Percentiles rank a stretch among this genome's conserved stretches.
Evolutionary conservation across 257 asterid genomes (phyloP).

Genomic region (Primulina huaijiensis): DNA sequence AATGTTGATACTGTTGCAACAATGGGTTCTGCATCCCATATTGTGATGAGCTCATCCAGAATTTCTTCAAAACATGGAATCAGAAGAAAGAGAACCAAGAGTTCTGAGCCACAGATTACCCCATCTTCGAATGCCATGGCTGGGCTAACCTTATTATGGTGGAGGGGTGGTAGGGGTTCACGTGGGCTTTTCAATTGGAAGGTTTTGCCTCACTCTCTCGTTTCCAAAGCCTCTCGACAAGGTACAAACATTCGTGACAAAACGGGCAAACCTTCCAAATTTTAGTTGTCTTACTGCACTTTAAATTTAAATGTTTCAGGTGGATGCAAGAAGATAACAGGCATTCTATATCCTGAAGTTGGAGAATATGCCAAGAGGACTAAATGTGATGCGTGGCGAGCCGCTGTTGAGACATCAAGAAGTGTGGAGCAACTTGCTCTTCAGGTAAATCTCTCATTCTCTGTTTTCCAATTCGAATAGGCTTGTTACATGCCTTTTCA

Average conservation of each 20-base stretch:
- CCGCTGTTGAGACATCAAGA: constrained; percentile 81
- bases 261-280: constrained; percentile 21
- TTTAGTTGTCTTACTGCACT: constrained; percentile 28
- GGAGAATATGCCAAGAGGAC: constrained; percentile 82
- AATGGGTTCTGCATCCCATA: constrained; percentile 76
- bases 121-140: constrained; percentile 56
- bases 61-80: constrained; percentile 56
- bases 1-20: constrained; percentile 72
- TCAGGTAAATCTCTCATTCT: constrained; percentile 51
- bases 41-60: constrained; percentile 51
- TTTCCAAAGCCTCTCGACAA: constrained; percentile 91
- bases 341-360: constrained; percentile 71
- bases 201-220: constrained; percentile 75
- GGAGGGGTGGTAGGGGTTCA: constrained; percentile 97
- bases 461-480: constrained; percentile 15
- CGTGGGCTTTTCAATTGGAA: constrained; percentile 73
- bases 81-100: constrained; percentile 54
- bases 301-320: constrained; percentile 46
- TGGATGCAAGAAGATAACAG: constrained; percentile 83
- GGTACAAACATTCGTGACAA: constrained; percentile 41
- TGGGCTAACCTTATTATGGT: constrained; percentile 82
- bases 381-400: constrained; percentile 79
- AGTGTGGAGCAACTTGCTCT: constrained; percentile 87
- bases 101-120: constrained; percentile 40
- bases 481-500: constrained; percentile 5